Conservation (phyloP, 257 asterid species). For the Eustoma russellianum region DNA sequence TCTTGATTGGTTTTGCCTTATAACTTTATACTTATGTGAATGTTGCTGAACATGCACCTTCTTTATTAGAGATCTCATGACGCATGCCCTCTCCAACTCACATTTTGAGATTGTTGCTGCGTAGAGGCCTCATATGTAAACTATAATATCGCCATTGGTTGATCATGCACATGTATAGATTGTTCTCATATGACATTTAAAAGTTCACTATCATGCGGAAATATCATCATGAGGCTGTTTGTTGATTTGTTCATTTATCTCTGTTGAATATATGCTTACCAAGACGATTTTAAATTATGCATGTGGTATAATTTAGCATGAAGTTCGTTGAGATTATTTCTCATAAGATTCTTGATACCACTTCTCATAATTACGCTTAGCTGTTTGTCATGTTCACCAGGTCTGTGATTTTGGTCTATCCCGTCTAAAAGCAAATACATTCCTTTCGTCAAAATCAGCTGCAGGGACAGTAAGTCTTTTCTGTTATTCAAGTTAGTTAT, state of each 20-base stretch:
- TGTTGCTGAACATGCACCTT: too few relatives aligned
- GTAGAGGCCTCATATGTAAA: too few relatives aligned
- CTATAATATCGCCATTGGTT: too few relatives aligned
- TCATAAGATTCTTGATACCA: not conserved
- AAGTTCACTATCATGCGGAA: too few relatives aligned
- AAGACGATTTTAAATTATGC: not conserved
- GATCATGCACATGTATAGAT: too few relatives aligned
- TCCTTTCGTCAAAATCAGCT: slow-evolving; percentile 92
- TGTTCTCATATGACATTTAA: too few relatives aligned
- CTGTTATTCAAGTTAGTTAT: slow-evolving; percentile 12
- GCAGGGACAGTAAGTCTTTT: slow-evolving; percentile 86
- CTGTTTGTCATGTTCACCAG: slow-evolving; percentile 33
- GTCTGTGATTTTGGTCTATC: slow-evolving; percentile 99
- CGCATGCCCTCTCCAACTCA: too few relatives aligned
- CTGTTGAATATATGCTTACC: not conserved
- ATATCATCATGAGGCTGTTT: too few relatives aligned
- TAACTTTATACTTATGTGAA: too few relatives aligned
- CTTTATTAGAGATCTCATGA: too few relatives aligned
- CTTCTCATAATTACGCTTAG: slow-evolving; percentile 6
- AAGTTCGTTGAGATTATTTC: not conserved
- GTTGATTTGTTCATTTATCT: not conserved
- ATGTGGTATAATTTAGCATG: not conserved
- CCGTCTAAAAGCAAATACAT: slow-evolving; percentile 84
- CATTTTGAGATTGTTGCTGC: too few relatives aligned
- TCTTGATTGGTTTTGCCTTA: too few relatives aligned